phyloP scores from a whole-genome alignment of 2,329 filamentous ascomycete species.

The Beauveria bassiana region DNA sequence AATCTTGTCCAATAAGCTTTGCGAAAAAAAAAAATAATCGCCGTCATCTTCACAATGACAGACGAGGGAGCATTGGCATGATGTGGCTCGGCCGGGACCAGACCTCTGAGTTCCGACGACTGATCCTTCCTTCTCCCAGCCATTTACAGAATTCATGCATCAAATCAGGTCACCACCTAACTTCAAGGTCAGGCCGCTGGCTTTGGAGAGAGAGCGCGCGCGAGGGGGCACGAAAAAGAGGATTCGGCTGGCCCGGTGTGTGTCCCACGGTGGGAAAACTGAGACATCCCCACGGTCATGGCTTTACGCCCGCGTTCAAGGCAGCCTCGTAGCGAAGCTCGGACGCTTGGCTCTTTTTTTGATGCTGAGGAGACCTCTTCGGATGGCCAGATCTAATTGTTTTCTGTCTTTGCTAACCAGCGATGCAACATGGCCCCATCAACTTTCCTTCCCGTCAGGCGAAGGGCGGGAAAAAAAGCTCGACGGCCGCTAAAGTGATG shows the following conservation, averaged over 20 bases:
- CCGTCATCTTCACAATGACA: background rate
- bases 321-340: background rate
- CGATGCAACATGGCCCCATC: background rate
- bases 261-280: conserved; percentile 1
- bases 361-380: background rate
- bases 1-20: background rate
- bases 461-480: background rate
- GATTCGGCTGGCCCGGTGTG: background rate
- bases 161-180: background rate
- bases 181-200: background rate
- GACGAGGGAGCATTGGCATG: background rate
- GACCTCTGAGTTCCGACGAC: background rate
- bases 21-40: background rate
- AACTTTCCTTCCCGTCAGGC: background rate
- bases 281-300: conserved; percentile 10
- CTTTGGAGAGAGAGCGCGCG: background rate
- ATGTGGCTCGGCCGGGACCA: background rate
- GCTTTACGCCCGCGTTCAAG: background rate
- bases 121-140: background rate
- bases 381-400: background rate
- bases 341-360: background rate
- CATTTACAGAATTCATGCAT: conserved; percentile 8
- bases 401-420: background rate
- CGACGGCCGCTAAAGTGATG: background rate
- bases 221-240: background rate